Base-by-base conservation (phyloP, 768 basidiomycete genomes). In the Tricholoma sp. region DNA sequence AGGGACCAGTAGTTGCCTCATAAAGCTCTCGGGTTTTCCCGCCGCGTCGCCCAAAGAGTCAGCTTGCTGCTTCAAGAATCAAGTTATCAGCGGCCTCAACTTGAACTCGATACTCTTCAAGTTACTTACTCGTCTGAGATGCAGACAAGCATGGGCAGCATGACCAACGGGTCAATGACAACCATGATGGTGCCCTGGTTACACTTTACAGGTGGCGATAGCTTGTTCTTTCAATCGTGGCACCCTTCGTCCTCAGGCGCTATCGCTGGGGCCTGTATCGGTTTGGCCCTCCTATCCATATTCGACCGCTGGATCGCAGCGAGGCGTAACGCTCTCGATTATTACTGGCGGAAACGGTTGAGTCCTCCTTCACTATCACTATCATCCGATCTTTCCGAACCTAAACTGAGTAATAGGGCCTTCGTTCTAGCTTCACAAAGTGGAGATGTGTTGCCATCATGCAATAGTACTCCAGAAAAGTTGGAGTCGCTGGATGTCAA, bases 231-330 rank as follows among this genome's bases (percentile, higher is more conserved):
- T 73, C 61, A 81, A 56, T 71, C 78, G 1, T 89, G 88, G 86
- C 70, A 68, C 5, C 92, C 94, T 0, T 77, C 77, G 2, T 85
- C 89, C 0, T 59, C 73, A 6, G 91, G 88, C 18, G 85, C 87
- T 0, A 80, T 91, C 34, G 82, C 81, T 18, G 92, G 89, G 0
- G 86, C 91, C 37, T 89, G 85, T 65, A 76, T 95, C 55, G 85
- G 79, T 0, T 74, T 95, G 18, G 74, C 88, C 62, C 36, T 87
- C 33, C 73, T 94, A 33, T 84, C 84, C 6, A 63, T 93, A 9
- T 72, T 88, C 36, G 91, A 94, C 50, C 76, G 93, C 59, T 85
- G 82, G 70, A 68, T 95, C 42, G 68, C 79, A 15, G 86, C 85
- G 0, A 71, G 79, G 54, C 76, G 87, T 15, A 72, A 76, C 28